Base-by-base conservation (phyloP, 129 eudicot genomes). In the Calendula officinalis region DNA sequence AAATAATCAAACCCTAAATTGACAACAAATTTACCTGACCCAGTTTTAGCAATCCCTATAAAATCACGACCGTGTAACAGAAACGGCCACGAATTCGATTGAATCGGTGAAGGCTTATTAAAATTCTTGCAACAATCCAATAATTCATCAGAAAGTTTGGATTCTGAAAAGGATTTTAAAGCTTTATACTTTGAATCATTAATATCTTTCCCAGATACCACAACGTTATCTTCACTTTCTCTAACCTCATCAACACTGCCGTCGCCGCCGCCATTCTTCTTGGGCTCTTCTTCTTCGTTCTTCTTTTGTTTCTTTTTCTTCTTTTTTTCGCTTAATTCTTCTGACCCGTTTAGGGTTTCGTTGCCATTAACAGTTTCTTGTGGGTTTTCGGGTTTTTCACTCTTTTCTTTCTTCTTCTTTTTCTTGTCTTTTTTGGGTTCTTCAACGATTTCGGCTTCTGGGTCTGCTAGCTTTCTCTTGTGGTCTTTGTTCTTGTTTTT, bases 21-120 rank as follows among this genome's bases (percentile, higher is more conserved):
- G 8, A 60, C 35, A 45, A 53, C 17, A 50, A 11, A 3, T 5
- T n/a, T 81, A 92, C 99, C 99, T 70, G 99, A 92, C 10, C 99
- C 99, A 27, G 99, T 92, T 66, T 80, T 79, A 3, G 99, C 99
- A 70, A 92, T 92, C 60, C 99, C 99, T 60, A 92, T 92, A 70
- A 92, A 81, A 73, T 92, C 96, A 15, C 96, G 95, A 5, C 95
- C 95, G 32, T 81, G 77, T 62, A 92, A 75, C 3, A 92, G 73
- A 68, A 88, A 88, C 39, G 95, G 95, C 98, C 98, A 92, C 0
- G 98, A 79, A 81, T 92, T 81, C 6, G 98, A 75, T 51, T 92
- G 99, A 75, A 92, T 92, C 2, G 99, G 99, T 9, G 99, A 92
- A 6, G 99, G 99, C 79, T 83, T 88, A 37, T 50, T 77, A 32